Conservation (phyloP, 2,329 filamentous ascomycete species). For the Botryotinia narcissicola region DNA sequence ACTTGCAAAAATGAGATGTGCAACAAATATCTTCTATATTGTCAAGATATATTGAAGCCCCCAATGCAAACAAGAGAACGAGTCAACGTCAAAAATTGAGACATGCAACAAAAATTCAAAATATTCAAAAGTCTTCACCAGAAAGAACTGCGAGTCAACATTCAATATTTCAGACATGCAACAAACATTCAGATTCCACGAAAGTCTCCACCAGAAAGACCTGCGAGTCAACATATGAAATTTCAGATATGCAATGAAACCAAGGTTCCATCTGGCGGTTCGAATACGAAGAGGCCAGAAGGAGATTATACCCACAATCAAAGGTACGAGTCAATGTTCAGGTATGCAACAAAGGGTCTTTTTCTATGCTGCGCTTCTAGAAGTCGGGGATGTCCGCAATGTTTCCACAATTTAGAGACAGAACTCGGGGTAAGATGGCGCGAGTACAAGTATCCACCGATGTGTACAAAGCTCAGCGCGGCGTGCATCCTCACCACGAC, state of each 20-base stretch:
- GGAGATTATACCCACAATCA: not conserved
- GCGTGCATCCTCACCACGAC: not conserved
- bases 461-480: not conserved
- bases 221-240: not conserved
- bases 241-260: constrained; percentile 7
- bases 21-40: not conserved
- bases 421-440: not conserved
- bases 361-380: not conserved
- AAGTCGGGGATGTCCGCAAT: not conserved
- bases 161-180: not conserved
- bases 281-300: not conserved
- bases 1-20: not conserved
- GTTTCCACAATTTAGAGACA: not conserved
- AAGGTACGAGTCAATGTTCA: not conserved
- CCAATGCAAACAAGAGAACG: not conserved
- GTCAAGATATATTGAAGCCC: not conserved
- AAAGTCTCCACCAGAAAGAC: not conserved
- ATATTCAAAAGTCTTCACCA: not conserved
- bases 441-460: not conserved
- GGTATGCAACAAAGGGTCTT: not conserved
- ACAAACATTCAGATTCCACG: not conserved
- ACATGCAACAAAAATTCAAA: not conserved
- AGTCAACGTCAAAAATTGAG: not conserved
- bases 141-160: constrained; percentile 1
- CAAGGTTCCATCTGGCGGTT: not conserved